phyloP scores from a whole-genome alignment of 441 rosid genomes.

The Gossypium trilobum region DNA sequence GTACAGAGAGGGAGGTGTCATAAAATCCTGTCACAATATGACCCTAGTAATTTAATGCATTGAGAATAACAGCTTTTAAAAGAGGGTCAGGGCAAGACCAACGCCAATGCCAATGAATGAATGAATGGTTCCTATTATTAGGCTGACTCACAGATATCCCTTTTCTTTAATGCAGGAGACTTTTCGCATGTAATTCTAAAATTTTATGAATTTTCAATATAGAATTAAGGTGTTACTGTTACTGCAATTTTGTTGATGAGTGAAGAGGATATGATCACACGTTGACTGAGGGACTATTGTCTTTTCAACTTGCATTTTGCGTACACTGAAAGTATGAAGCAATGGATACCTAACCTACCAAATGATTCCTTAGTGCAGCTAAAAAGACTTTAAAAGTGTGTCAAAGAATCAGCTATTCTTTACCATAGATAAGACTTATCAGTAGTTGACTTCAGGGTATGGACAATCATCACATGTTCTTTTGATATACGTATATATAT shows the following conservation, averaged over 20 bases:
- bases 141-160: constrained; percentile 14
- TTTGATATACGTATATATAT: background rate
- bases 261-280: background rate
- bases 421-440: no score
- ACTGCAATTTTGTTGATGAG: no score
- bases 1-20: background rate
- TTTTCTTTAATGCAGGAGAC: background rate
- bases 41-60: constrained; percentile 11
- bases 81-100: background rate
- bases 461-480: constrained; percentile 2
- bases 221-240: background rate
- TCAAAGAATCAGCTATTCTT: constrained; percentile 1
- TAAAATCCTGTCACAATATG: constrained; percentile 4
- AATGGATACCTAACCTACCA: constrained; percentile 9
- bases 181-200: no score
- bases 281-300: constrained; percentile 6
- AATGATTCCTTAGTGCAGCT: constrained; percentile 3
- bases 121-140: constrained; percentile 13
- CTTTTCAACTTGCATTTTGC: constrained; percentile 22
- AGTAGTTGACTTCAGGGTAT: background rate
- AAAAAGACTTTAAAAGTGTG: background rate
- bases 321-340: constrained; percentile 17
- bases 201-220: background rate
- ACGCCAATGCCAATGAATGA: constrained; percentile 2
- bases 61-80: constrained; percentile 17